Evolutionary conservation across 1,284 basidiomycete species (phyloP).

Genomic region (Cryptococcus sp.): DNA sequence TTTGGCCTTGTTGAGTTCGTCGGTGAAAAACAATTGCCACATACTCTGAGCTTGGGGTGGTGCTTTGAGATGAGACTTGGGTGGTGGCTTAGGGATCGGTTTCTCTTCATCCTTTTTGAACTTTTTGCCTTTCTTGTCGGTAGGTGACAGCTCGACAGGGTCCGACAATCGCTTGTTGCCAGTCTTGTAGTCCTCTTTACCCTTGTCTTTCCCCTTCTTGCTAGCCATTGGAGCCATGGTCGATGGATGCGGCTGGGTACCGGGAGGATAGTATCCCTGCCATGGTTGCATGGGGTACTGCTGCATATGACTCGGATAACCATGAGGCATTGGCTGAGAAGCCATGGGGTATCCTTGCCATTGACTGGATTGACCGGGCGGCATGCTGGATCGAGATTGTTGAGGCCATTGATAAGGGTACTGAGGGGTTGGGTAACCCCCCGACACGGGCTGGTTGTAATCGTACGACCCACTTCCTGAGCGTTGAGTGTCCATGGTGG

Average conservation of each 20-base stretch:
- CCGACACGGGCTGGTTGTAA: not conserved
- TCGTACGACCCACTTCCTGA: not conserved
- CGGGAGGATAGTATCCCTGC: conserved; percentile 18
- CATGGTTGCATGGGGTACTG: conserved; percentile 4
- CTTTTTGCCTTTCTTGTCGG: conserved; percentile 34
- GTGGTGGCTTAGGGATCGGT: conserved; percentile 37
- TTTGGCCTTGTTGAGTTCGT: conserved; percentile 89
- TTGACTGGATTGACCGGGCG: not conserved
- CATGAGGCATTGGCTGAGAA: not conserved
- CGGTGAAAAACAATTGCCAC: conserved; percentile 96
- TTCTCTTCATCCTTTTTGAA: conserved; percentile 29
- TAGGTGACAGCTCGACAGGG: conserved; percentile 16
- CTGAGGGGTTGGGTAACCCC: no score
- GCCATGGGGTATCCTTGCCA: conserved; percentile 1
- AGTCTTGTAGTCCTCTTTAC: conserved; percentile 16
- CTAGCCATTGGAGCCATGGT: conserved; percentile 3
- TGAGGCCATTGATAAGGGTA: not conserved
- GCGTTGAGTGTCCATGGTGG: not conserved
- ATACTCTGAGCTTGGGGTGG: conserved; percentile 91
- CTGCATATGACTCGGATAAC: not conserved
- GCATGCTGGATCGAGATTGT: not conserved
- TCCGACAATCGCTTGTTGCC: conserved; percentile 33
- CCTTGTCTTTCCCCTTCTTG: conserved; percentile 14
- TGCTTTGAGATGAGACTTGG: conserved; percentile 62
- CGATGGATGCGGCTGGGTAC: not conserved